Percentiles rank a stretch among this genome's conserved stretches.
Conservation (phyloP, 1,284 basidiomycete species). For the Cutaneotrichosporon cavernicola region DNA sequence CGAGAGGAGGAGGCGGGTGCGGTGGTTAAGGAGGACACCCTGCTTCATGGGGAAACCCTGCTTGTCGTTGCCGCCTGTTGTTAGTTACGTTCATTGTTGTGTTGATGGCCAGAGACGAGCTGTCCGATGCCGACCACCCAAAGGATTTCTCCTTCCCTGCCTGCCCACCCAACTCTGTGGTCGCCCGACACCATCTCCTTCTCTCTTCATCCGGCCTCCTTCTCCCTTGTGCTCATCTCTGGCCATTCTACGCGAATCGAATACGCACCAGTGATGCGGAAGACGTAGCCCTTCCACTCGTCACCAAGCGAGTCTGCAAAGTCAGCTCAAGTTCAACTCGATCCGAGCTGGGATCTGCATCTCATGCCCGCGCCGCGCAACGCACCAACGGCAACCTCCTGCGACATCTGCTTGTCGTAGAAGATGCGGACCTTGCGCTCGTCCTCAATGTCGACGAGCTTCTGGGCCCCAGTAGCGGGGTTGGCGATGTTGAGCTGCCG, state of each 20-base stretch:
- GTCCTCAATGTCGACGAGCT: slow-evolving; percentile 90
- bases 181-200: background rate
- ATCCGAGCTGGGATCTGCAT: background rate
- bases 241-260: slow-evolving; percentile 1
- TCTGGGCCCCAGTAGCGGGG: slow-evolving; percentile 95
- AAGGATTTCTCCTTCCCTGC: slow-evolving; percentile 58
- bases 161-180: slow-evolving; percentile 39
- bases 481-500: slow-evolving; percentile 95
- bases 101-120: background rate
- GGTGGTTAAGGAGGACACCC: slow-evolving; percentile 91
- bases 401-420: slow-evolving; percentile 93
- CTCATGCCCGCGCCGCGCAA: background rate
- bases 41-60: slow-evolving; percentile 77
- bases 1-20: slow-evolving; percentile 89
- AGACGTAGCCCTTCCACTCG: slow-evolving; percentile 96
- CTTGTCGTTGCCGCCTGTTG: slow-evolving; percentile 52
- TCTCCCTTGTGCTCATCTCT: background rate
- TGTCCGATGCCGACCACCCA: background rate
- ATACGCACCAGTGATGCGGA: slow-evolving; percentile 84
- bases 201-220: background rate
- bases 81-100: slow-evolving; percentile 5
- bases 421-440: slow-evolving; percentile 87
- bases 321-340: background rate
- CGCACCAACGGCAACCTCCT: slow-evolving; percentile 66
- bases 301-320: slow-evolving; percentile 66